Evolutionary conservation across 768 basidiomycete genomes (phyloP), one percentile per base, ranked within the genome.

Genomic region (Wakefieldia striispora): DNA sequence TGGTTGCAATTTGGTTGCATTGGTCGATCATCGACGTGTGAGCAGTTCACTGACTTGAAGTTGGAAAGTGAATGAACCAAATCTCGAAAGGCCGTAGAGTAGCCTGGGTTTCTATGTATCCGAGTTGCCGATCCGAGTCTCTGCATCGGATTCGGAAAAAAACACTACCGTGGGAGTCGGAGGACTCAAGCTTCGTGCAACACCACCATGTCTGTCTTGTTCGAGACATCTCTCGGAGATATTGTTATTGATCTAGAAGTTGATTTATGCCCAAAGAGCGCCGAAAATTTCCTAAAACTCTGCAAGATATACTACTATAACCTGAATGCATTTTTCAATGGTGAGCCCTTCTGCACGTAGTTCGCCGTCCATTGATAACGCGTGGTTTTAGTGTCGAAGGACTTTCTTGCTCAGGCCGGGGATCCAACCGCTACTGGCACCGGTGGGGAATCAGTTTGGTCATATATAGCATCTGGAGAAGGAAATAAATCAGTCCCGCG

Each of bases 291-390:
- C 64, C 80, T 99, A 49, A 99, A 99, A 69, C 76, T 99, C 49
- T 97, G 94, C 74, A 98, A 97, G 74, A 77, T 91, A 51, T 97
- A 97, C 67, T 95, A 95, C 68, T 98, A 95, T 76, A 95, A 95
- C 66, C 72, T 97, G 53, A 92, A 94, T 66, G 92, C 92, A 0
- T 99, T 99, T 75, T 98, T 98, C 79, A 97, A 99, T 71, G 93
- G 94, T 94, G 53, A 49, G 86, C 21, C 16, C 6, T 42, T 40
- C 29, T 29, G 23, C n/a, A 20, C 11, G 21, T 37, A 14, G 41
- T 44, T 39, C 33, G n/a, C 23, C 24, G 31, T 31, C 14, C 12
- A 21, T 54, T 45, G 35, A 53, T 53, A 42, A 24, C 17, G 6
- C 12, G 35, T 36, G 17, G 23, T 39, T 21, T 53, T 53, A 97